Conservation (phyloP, 176 grass and related monocot genomes). For the Oryza punctata region DNA sequence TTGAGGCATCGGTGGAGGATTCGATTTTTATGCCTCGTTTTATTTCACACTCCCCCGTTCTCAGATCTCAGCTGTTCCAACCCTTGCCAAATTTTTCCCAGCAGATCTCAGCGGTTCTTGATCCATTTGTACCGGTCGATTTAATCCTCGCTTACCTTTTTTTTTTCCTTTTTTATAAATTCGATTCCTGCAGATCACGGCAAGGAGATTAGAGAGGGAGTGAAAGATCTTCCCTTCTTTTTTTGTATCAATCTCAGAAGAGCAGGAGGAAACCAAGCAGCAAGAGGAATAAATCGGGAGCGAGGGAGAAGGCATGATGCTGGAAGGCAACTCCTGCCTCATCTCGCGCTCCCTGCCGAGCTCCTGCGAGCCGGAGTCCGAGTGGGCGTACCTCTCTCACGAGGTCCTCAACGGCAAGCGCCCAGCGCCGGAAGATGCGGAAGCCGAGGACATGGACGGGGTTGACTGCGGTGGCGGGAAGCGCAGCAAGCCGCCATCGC, state of each 20-base stretch:
- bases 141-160: constrained; percentile 2
- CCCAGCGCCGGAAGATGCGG: constrained; percentile 44
- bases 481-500: constrained; percentile 72
- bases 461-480: constrained; percentile 43
- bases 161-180: constrained; percentile 2
- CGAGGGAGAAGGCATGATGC: constrained; percentile 52
- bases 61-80: constrained; percentile 38
- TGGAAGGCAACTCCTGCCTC: constrained; percentile 72
- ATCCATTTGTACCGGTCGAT: constrained; percentile 37
- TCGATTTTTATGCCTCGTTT: constrained; percentile 35
- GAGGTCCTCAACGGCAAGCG: constrained; percentile 65
- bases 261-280: constrained; percentile 29
- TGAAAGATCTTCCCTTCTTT: not conserved
- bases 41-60: not conserved
- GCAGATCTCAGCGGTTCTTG: constrained; percentile 45
- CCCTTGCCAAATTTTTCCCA: too few relatives aligned
- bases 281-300: not conserved
- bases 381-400: constrained; percentile 51
- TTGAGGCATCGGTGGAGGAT: constrained; percentile 26
- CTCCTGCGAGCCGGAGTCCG: constrained; percentile 59
- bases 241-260: constrained; percentile 36
- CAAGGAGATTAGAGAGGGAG: constrained; percentile 28
- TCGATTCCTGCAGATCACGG: constrained; percentile 39
- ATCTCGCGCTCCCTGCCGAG: constrained; percentile 53
- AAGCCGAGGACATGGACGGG: constrained; percentile 42